Conservation (phyloP, 2,329 filamentous ascomycete genomes). For the Monosporascus cannonballus region DNA sequence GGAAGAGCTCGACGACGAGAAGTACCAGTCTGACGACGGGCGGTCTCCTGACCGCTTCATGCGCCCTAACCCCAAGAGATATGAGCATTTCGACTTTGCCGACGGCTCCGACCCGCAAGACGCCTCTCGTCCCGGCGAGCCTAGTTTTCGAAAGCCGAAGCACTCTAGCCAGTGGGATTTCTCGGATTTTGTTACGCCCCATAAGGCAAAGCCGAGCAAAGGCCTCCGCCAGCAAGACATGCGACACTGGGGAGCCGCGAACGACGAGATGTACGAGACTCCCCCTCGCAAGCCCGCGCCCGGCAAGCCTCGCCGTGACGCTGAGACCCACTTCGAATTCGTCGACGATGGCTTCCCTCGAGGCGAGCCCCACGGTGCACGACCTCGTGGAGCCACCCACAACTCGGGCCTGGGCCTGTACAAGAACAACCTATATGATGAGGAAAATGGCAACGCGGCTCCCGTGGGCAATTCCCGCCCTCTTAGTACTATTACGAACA, state of each 20-base stretch:
- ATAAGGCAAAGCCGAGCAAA: conserved; percentile 61
- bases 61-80: conserved; percentile 72
- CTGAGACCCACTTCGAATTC: conserved; percentile 78
- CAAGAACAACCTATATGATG: conserved; percentile 66
- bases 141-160: conserved; percentile 48
- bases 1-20: conserved; percentile 39
- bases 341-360: conserved; percentile 64
- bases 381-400: conserved; percentile 49
- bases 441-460: conserved; percentile 38
- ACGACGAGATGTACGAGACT: conserved; percentile 52
- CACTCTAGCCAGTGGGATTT: conserved; percentile 79
- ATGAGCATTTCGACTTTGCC: conserved; percentile 77
- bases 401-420: conserved; percentile 70
- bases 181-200: conserved; percentile 78
- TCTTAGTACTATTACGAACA: conserved; percentile 64
- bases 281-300: conserved; percentile 53
- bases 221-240: conserved; percentile 59
- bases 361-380: conserved; percentile 39
- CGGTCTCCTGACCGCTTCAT: conserved; percentile 38
- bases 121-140: conserved; percentile 34
- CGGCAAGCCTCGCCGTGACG: conserved; percentile 68
- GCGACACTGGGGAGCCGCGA: conserved; percentile 74
- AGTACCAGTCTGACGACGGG: conserved; percentile 35
- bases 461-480: conserved; percentile 35
- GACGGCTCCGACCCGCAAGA: conserved; percentile 54